Evolutionary conservation across 257 asterid genomes (phyloP).

Genomic region (Solanum sejunctum): DNA sequence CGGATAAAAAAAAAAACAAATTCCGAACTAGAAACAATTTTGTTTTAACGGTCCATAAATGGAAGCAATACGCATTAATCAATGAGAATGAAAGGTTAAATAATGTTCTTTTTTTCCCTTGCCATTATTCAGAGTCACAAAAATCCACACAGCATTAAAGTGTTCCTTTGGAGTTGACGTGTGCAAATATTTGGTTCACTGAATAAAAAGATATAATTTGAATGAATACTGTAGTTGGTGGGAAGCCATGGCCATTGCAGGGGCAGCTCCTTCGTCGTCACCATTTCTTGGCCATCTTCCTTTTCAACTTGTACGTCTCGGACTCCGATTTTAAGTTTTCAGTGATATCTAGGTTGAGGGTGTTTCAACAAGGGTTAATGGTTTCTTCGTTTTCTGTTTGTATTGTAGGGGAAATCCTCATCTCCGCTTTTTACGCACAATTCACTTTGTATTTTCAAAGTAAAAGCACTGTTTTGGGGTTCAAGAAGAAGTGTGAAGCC

Average conservation of each 20-base stretch:
- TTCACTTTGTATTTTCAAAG: slow-evolving; percentile 15
- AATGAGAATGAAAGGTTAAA: no score
- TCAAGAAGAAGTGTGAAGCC: slow-evolving; percentile 58
- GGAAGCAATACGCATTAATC: no score
- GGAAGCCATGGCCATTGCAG: slow-evolving; percentile 8
- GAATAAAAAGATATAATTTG: background rate
- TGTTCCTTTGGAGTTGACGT: background rate
- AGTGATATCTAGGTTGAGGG: background rate
- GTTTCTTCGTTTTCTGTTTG: background rate
- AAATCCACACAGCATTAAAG: background rate
- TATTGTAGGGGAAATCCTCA: slow-evolving; percentile 32
- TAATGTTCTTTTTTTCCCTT: background rate
- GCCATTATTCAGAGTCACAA: background rate
- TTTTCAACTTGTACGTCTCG: slow-evolving; percentile 27
- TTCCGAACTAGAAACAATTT: no score
- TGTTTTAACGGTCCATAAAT: background rate
- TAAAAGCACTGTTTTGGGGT: slow-evolving; percentile 73
- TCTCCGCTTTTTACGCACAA: slow-evolving; percentile 6
- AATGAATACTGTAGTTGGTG: background rate
- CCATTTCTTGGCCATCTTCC: slow-evolving; percentile 48
- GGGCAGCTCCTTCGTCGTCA: slow-evolving; percentile 50
- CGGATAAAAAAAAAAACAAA: no score
- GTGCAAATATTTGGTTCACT: background rate
- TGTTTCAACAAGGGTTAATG: background rate
- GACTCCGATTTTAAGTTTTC: background rate